phyloP scores from a whole-genome alignment of 345 rosid genomes.

The Luvunga scandens region DNA sequence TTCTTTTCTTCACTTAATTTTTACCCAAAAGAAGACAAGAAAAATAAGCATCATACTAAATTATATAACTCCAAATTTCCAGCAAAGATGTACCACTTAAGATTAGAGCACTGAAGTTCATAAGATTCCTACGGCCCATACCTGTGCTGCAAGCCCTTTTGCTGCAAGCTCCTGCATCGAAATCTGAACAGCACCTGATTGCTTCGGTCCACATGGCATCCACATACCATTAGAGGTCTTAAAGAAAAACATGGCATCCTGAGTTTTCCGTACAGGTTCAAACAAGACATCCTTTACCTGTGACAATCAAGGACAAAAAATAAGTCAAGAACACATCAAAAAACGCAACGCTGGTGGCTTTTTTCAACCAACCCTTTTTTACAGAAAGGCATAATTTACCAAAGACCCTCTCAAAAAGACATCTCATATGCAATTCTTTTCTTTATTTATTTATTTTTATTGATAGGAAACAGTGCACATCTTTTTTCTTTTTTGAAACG shows the following conservation, averaged over 20 bases:
- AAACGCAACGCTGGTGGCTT: background rate
- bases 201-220: conserved; percentile 92
- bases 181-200: conserved; percentile 68
- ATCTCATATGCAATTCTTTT: conserved; percentile 26
- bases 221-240: conserved; percentile 61
- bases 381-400: background rate
- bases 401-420: background rate
- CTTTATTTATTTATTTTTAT: too few relatives aligned
- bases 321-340: background rate
- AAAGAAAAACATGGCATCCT: conserved; percentile 79
- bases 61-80: background rate
- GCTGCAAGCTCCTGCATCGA: conserved; percentile 84
- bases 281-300: conserved; percentile 94
- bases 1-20: background rate
- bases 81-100: background rate
- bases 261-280: conserved; percentile 93
- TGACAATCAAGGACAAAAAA: background rate
- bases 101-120: background rate
- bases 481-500: too few relatives aligned
- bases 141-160: conserved; percentile 71
- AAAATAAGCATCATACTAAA: background rate
- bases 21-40: background rate
- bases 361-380: background rate
- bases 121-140: conserved; percentile 16
- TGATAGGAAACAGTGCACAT: background rate